These are phyloP conservation scores for Talinum fruticosum DNA, from an alignment of 148 eudicot species.

Conservation along the genomic window DNA sequence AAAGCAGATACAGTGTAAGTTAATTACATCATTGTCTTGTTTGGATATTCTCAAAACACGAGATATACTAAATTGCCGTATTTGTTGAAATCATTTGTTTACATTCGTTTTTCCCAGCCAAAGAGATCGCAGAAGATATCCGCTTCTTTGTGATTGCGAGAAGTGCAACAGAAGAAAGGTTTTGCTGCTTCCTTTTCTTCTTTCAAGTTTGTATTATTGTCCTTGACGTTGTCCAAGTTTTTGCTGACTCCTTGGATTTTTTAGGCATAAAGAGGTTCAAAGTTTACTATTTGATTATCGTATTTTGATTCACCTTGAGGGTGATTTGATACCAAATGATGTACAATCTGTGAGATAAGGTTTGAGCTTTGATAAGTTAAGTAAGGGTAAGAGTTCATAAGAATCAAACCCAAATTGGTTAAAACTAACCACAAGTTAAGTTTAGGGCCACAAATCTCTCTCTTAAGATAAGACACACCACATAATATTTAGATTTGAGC, in stretches of 20 bases:
- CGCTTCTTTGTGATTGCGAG: constrained; percentile 53
- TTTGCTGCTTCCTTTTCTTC: constrained; percentile 14
- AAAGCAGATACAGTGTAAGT: constrained; percentile 33
- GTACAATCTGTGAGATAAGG: too few species aligned
- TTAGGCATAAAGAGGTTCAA: not conserved
- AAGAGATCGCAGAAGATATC: constrained; percentile 39
- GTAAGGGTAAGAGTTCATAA: too few species aligned
- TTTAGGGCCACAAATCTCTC: too few species aligned
- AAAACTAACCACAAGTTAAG: too few species aligned
- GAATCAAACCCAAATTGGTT: too few species aligned
- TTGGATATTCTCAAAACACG: not conserved
- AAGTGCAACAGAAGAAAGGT: constrained; percentile 65
- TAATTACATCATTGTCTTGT: not conserved
- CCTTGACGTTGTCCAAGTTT: constrained; percentile 4
- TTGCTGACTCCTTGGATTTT: not conserved
- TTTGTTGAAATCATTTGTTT: constrained; percentile 7
- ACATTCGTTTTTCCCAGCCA: constrained; percentile 31
- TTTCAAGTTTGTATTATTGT: not conserved
- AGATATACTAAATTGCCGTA: not conserved
- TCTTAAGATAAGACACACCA: too few species aligned
- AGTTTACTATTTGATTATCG: not conserved
- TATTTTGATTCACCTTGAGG: too few species aligned
- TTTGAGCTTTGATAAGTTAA: too few species aligned
- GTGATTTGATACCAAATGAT: too few species aligned
- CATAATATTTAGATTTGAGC: too few species aligned